Evolutionary conservation across 2,329 filamentous ascomycete species (phyloP).

Genomic region (Penicillium sp.): DNA sequence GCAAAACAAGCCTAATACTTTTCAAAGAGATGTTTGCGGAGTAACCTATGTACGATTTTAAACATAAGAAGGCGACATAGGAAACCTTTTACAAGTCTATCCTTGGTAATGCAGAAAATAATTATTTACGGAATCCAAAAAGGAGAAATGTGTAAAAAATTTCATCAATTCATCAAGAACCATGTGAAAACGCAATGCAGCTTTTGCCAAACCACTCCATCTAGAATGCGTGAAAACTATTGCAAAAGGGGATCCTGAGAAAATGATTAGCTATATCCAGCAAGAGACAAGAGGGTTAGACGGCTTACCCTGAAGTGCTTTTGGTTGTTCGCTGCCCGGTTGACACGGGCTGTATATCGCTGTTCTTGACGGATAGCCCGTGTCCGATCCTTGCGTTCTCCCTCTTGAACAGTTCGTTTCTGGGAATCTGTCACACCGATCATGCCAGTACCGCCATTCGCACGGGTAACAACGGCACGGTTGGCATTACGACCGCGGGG

Average conservation of each 20-base stretch:
- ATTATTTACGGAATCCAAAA: background rate
- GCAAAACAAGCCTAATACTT: background rate
- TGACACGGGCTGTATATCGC: constrained; percentile 70
- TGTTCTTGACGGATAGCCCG: constrained; percentile 66
- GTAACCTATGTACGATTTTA: background rate
- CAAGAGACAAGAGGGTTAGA: background rate
- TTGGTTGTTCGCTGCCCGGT: constrained; percentile 77
- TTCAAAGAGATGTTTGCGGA: background rate
- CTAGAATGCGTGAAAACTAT: constrained; percentile 36
- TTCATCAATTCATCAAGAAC: constrained; percentile 6
- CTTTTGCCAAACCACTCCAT: constrained; percentile 4
- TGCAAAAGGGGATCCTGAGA: constrained; percentile 58
- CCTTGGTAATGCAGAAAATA: background rate
- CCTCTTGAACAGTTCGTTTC: constrained; percentile 69
- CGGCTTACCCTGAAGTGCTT: constrained; percentile 69
- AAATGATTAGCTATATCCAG: constrained; percentile 25
- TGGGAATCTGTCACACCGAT: constrained; percentile 75
- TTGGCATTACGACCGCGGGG: constrained; percentile 45
- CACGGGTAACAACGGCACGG: constrained; percentile 67
- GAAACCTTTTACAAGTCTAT: background rate
- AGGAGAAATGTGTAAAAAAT: background rate
- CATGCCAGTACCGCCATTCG: constrained; percentile 77
- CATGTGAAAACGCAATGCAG: background rate
- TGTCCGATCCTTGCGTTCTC: constrained; percentile 72
- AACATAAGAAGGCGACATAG: background rate